Percentiles rank a stretch among this genome's conserved stretches.
phyloP scores from a whole-genome alignment of 2,329 filamentous ascomycete genomes.

The Rosellinia necatrix region DNA sequence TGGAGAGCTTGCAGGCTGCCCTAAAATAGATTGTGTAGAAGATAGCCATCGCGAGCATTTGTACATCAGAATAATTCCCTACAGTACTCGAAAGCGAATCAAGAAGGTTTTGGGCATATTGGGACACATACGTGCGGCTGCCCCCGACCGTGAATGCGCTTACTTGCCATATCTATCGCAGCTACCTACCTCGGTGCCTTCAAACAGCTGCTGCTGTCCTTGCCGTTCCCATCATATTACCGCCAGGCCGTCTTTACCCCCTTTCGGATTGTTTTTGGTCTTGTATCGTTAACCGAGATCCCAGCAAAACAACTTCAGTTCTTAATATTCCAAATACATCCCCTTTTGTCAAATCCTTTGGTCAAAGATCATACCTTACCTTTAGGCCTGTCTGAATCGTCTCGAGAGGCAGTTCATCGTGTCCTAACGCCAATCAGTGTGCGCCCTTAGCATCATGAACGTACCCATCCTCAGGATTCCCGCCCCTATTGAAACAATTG shows the following conservation, averaged over 20 bases:
- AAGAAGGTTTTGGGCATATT: slow-evolving; percentile 36
- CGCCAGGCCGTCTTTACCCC: background rate
- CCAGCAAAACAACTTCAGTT: background rate
- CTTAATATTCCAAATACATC: slow-evolving; percentile 8
- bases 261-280: background rate
- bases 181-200: background rate
- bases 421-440: slow-evolving; percentile 12
- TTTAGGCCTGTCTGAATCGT: background rate
- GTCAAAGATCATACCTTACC: background rate
- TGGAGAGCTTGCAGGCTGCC: slow-evolving; percentile 80
- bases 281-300: background rate
- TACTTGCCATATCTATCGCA: slow-evolving; percentile 15
- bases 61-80: slow-evolving; percentile 47
- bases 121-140: slow-evolving; percentile 27
- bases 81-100: slow-evolving; percentile 34
- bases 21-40: slow-evolving; percentile 72
- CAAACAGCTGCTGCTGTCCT: slow-evolving; percentile 1
- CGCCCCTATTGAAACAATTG: slow-evolving; percentile 42
- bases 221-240: background rate
- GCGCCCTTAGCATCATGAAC: slow-evolving; percentile 16
- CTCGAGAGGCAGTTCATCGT: slow-evolving; percentile 7
- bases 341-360: slow-evolving; percentile 8
- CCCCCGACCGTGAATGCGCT: slow-evolving; percentile 25
- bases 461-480: background rate
- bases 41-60: slow-evolving; percentile 42